Evolutionary conservation across 1,139 yeast species (phyloP).

Genomic region (Taphrina deformans): DNA sequence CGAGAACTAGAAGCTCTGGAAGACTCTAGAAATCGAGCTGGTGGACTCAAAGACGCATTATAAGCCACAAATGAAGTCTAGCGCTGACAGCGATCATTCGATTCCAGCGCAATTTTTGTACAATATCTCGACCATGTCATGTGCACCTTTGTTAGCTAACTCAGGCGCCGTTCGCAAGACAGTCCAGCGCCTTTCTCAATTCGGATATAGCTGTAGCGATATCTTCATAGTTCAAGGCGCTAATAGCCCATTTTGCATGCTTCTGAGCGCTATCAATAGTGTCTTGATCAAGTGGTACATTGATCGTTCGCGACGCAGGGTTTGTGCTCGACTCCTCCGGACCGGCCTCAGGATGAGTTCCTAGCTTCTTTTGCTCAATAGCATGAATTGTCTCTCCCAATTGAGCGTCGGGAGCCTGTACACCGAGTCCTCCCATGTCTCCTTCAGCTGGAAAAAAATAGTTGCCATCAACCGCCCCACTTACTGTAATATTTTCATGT

Average conservation of each 20-base stretch:
- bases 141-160: too few relatives aligned
- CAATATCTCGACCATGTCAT: too few relatives aligned
- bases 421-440: slow-evolving; percentile 21
- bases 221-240: slow-evolving; percentile 93
- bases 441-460: not conserved
- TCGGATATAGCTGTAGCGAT: slow-evolving; percentile 77
- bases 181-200: slow-evolving; percentile 59
- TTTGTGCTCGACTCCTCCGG: not conserved
- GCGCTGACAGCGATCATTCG: too few relatives aligned
- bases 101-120: too few relatives aligned
- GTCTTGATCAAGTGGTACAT: slow-evolving; percentile 54
- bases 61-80: too few relatives aligned
- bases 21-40: too few relatives aligned
- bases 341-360: not conserved
- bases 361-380: not conserved
- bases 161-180: not conserved
- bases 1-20: too few relatives aligned
- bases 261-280: slow-evolving; percentile 71
- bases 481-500: not conserved
- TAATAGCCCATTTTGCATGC: slow-evolving; percentile 85
- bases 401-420: slow-evolving; percentile 30
- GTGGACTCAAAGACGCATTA: too few relatives aligned
- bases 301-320: too few relatives aligned
- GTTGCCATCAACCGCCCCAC: not conserved
- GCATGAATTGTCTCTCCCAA: not conserved